phyloP scores from a whole-genome alignment of 1,284 basidiomycete species.

The Trametes hirsuta region DNA sequence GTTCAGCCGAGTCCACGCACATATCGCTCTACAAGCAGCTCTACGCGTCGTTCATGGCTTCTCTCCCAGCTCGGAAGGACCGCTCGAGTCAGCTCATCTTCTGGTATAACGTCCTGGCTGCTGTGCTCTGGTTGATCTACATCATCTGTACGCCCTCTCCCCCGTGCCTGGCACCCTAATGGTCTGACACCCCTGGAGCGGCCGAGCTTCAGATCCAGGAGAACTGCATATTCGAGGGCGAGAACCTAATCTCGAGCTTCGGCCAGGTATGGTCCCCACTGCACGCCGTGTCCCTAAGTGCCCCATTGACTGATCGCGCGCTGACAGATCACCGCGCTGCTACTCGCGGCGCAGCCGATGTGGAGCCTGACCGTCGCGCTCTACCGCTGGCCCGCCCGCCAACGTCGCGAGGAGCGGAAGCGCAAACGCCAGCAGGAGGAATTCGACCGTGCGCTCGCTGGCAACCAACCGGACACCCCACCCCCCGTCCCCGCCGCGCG shows the following conservation, averaged over 20 bases:
- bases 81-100: slow-evolving; percentile 21
- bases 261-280: slow-evolving; percentile 28
- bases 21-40: slow-evolving; percentile 14
- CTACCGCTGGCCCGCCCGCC: slow-evolving; percentile 30
- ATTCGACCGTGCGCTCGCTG: not conserved
- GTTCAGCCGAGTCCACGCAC: slow-evolving; percentile 2
- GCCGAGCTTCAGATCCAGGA: slow-evolving; percentile 29
- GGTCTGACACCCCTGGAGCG: slow-evolving; percentile 14
- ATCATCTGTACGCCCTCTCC: slow-evolving; percentile 25
- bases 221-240: slow-evolving; percentile 32
- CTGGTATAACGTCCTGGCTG: slow-evolving; percentile 22
- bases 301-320: not conserved
- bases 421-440: slow-evolving; percentile 6
- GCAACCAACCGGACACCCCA: not conserved
- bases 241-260: slow-evolving; percentile 33
- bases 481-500: not conserved
- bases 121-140: slow-evolving; percentile 29
- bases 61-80: slow-evolving; percentile 22
- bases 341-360: slow-evolving; percentile 32
- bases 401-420: slow-evolving; percentile 21
- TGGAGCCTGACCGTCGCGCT: slow-evolving; percentile 34
- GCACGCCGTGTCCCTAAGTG: not conserved
- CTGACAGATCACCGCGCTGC: slow-evolving; percentile 29
- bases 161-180: not conserved
- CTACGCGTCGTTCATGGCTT: not conserved